phyloP scores from a whole-genome alignment of 2,329 filamentous ascomycete species.

The Pseudogymnoascus sp. region DNA sequence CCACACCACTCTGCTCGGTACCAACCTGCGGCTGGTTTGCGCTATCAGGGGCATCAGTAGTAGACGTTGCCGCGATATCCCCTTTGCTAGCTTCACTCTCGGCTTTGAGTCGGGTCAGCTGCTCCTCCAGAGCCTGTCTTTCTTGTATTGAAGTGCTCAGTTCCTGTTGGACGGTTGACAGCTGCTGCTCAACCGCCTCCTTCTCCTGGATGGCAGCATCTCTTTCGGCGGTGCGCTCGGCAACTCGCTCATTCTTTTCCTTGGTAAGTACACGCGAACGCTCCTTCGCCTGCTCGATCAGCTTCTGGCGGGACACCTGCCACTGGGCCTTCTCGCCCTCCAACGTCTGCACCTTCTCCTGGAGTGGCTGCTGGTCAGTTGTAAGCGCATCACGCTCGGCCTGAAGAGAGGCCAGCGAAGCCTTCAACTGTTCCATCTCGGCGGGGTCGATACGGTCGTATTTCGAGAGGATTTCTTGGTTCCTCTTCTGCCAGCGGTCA shows the following conservation, averaged over 20 bases:
- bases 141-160: conserved; percentile 38
- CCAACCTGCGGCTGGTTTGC: conserved; percentile 14
- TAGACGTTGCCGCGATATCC: not conserved
- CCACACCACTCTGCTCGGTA: conserved; percentile 42
- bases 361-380: conserved; percentile 38
- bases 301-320: conserved; percentile 44
- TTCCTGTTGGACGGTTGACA: conserved; percentile 38
- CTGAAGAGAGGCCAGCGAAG: conserved; percentile 61
- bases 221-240: conserved; percentile 33
- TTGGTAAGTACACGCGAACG: conserved; percentile 46
- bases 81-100: conserved; percentile 49
- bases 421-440: conserved; percentile 83
- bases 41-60: not conserved
- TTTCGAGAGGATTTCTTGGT: conserved; percentile 90
- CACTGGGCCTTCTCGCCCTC: conserved; percentile 50
- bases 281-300: conserved; percentile 59
- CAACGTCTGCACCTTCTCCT: conserved; percentile 45
- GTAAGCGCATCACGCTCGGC: conserved; percentile 50
- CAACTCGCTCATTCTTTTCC: conserved; percentile 46
- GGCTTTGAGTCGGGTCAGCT: conserved; percentile 34
- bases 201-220: conserved; percentile 36
- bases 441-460: conserved; percentile 93
- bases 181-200: conserved; percentile 30
- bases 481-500: conserved; percentile 91
- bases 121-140: conserved; percentile 28